These are phyloP conservation scores for Penicillium samsonianum DNA, from an alignment of 495 filamentous ascomycete genomes.

Conservation along the genomic window DNA sequence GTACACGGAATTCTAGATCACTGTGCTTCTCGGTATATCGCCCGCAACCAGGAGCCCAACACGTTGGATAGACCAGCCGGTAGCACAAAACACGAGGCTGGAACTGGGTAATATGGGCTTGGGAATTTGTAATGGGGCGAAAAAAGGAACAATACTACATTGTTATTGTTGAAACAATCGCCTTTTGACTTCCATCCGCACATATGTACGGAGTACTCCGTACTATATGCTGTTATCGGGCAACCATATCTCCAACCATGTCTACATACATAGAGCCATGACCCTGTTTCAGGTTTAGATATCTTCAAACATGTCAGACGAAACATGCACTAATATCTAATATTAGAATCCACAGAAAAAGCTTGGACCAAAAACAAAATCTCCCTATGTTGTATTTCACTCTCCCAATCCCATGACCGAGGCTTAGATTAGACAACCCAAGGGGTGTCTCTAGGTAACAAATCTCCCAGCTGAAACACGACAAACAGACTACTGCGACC, in stretches of 20 bases:
- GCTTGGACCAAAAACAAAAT: background rate
- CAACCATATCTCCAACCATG: background rate
- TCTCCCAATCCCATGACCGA: background rate
- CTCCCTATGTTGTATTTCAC: too few relatives aligned
- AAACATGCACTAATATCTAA: conserved; percentile 1
- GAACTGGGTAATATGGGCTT: conserved; percentile 1
- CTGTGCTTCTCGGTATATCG: background rate
- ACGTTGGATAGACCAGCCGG: conserved; percentile 11
- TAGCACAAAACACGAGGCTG: conserved; percentile 15
- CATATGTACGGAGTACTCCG: too few relatives aligned
- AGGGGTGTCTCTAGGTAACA: background rate
- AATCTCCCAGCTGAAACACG: conserved; percentile 9
- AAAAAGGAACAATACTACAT: background rate
- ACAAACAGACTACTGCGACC: background rate
- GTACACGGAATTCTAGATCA: background rate
- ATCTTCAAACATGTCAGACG: conserved; percentile 12
- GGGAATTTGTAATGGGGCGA: background rate
- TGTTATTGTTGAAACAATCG: conserved; percentile 1
- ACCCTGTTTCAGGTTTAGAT: conserved; percentile 9
- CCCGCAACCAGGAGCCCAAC: conserved; percentile 5
- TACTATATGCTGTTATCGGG: background rate
- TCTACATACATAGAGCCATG: background rate
- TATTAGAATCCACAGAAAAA: conserved; percentile 2
- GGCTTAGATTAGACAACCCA: background rate
- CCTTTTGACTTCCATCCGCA: too few relatives aligned